Evolutionary conservation across 768 basidiomycete genomes (phyloP), one percentile per base, ranked within the genome.

Genomic region (Termitomyces sp.): DNA sequence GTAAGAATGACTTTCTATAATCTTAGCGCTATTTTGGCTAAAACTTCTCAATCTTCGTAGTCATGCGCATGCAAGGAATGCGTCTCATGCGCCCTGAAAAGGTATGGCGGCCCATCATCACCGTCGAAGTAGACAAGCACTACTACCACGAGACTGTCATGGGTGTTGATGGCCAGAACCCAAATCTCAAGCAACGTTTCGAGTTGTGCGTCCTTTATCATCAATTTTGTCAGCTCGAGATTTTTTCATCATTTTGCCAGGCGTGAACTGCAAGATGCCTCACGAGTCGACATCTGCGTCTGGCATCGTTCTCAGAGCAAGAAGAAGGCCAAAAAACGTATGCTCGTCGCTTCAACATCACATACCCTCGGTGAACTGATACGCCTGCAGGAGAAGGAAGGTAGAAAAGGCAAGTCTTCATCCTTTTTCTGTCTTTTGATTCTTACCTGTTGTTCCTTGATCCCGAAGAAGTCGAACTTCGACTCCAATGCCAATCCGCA

Each of bases 151-250:
- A 89, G 61, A 72, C 80, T 9, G 67, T 72, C 21, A 78, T 90
- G 2, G 88, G 87, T 0, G 71, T 72, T 19, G 86, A 90, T 53
- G 88, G 88, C 0, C 85, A 88, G 62, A 86, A 84, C 54, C 78
- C 84, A 0, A 88, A 89, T 61, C 68, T 82, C 46, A 85, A 82
- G 58, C 72, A 77, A 1, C 67, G 66, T 0, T 77, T 84, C 54
- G 60, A 64, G 26, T 71, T 87, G 87, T 88, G 64, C 52, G 83
- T 73, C n/a, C 9, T 7, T 41, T 6, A 3, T 5, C 35, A 37
- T 37, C 15, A 5, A 12, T 12, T 19, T 11, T 19, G 9, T 14
- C 26, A n/a, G n/a, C 26, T 12, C 26, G 22, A 19, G 0, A 30
- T 45, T 38, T 28, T 28, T 34, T 42, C 21, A 41, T 30, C 35